Evolutionary conservation across 176 grass and related monocot species (phyloP).

Genomic region (Rhynchospora tenuis): DNA sequence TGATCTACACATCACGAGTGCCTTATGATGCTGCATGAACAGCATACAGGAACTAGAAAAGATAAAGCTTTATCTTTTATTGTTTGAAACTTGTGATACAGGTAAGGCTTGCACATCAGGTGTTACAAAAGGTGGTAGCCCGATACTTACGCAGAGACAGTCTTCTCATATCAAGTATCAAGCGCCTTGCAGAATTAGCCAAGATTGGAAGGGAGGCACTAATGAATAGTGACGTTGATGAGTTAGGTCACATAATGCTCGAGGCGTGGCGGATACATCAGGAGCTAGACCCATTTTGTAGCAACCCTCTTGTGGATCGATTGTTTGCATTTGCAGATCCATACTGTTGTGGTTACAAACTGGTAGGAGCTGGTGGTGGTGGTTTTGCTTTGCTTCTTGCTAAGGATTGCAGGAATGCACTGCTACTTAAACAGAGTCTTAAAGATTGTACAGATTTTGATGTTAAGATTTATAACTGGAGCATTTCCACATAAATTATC

Average conservation of each 20-base stretch:
- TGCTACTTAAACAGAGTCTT: slow-evolving; percentile 34
- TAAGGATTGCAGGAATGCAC: slow-evolving; percentile 28
- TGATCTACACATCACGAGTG: background rate
- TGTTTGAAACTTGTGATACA: slow-evolving; percentile 12
- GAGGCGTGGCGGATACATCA: slow-evolving; percentile 86
- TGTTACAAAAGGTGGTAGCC: slow-evolving; percentile 77
- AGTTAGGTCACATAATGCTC: slow-evolving; percentile 67
- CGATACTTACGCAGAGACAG: slow-evolving; percentile 71
- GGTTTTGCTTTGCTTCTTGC: slow-evolving; percentile 77
- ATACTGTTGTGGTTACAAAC: slow-evolving; percentile 91
- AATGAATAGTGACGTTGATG: slow-evolving; percentile 63
- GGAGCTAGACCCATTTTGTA: slow-evolving; percentile 89
- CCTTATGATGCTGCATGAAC: background rate
- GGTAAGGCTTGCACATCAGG: slow-evolving; percentile 78
- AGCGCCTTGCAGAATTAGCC: slow-evolving; percentile 59
- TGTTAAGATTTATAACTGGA: slow-evolving; percentile 76
- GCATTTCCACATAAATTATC: slow-evolving; percentile 30
- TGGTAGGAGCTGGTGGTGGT: slow-evolving; percentile 78
- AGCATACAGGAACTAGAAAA: background rate
- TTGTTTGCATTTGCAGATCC: slow-evolving; percentile 63
- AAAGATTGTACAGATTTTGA: slow-evolving; percentile 33
- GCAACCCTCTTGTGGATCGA: slow-evolving; percentile 66
- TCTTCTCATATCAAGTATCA: slow-evolving; percentile 82
- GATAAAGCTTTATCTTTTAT: background rate
- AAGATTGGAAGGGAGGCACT: slow-evolving; percentile 68